These are phyloP conservation scores for Huntiella moniliformis DNA, from an alignment of 2,329 filamentous ascomycete species.

Conservation along the genomic window DNA sequence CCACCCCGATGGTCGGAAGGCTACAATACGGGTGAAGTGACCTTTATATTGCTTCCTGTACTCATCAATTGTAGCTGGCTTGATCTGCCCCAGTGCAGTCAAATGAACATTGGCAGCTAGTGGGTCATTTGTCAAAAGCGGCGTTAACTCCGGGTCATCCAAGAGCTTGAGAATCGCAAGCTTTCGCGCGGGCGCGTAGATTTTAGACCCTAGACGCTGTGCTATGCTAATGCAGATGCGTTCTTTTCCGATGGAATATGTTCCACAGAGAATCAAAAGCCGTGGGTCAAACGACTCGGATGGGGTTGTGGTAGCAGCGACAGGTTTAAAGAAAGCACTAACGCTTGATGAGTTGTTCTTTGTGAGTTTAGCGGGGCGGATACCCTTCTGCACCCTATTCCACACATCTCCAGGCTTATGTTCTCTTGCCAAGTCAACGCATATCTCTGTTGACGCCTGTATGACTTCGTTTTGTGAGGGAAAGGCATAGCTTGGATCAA, in stretches of 20 bases:
- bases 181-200: constrained; percentile 71
- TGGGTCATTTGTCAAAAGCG: constrained; percentile 62
- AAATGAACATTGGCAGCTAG: constrained; percentile 87
- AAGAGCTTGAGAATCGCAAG: constrained; percentile 69
- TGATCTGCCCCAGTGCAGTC: constrained; percentile 89
- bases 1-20: constrained; percentile 87
- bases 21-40: constrained; percentile 71
- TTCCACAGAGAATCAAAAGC: constrained; percentile 79
- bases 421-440: constrained; percentile 54
- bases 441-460: constrained; percentile 70
- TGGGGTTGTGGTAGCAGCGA: constrained; percentile 13
- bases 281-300: constrained; percentile 16
- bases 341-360: constrained; percentile 16
- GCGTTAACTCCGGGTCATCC: constrained; percentile 64
- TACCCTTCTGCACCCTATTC: constrained; percentile 16
- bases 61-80: constrained; percentile 74
- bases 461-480: constrained; percentile 80
- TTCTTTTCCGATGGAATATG: constrained; percentile 96
- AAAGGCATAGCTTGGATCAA: constrained; percentile 90
- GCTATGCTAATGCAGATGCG: constrained; percentile 88
- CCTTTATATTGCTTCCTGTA: constrained; percentile 67
- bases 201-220: constrained; percentile 66
- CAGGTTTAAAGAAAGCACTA: constrained; percentile 31
- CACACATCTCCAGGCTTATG: constrained; percentile 28
- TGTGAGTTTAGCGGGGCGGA: constrained; percentile 14